Percentiles rank a stretch among this genome's conserved stretches.
These are phyloP conservation scores for Paraphaeosphaeria sporulosa DNA, from an alignment of 2,329 filamentous ascomycete species.

Conservation along the genomic window DNA sequence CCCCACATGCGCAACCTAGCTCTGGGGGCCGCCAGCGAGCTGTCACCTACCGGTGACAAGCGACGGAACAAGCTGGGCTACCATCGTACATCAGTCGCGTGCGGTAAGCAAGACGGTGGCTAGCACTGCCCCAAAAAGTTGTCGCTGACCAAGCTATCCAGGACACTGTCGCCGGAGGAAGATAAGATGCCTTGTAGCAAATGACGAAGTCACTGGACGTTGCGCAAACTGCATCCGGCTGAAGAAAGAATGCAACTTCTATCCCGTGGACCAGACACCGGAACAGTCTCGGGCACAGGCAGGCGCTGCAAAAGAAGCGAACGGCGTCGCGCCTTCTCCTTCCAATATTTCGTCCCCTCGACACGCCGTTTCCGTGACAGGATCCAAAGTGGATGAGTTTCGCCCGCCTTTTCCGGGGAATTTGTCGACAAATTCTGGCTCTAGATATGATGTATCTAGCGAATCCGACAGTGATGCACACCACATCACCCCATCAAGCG, in stretches of 20 bases:
- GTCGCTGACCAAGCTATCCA: conserved; percentile 52
- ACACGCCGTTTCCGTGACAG: conserved; percentile 30
- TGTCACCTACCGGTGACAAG: conserved; percentile 66
- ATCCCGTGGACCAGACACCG: conserved; percentile 80
- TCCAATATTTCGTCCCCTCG: conserved; percentile 60
- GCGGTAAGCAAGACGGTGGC: conserved; percentile 71
- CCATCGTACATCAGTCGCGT: conserved; percentile 92
- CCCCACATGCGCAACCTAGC: conserved; percentile 56
- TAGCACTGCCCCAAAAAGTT: not conserved
- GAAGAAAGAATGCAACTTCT: conserved; percentile 94
- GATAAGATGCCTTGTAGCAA: conserved; percentile 84
- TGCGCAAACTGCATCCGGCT: conserved; percentile 93
- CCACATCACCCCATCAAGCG: conserved; percentile 30
- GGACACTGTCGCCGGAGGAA: conserved; percentile 92
- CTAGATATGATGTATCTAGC: conserved; percentile 34
- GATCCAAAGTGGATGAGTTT: conserved; percentile 44
- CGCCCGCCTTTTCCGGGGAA: conserved; percentile 33
- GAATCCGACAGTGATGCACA: conserved; percentile 39
- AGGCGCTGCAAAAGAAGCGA: conserved; percentile 52
- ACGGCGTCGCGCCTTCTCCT: conserved; percentile 51
- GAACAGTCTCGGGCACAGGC: conserved; percentile 56
- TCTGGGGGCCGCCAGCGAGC: conserved; percentile 47
- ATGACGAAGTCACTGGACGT: conserved; percentile 74
- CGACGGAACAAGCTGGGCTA: conserved; percentile 93
- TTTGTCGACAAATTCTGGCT: conserved; percentile 21